phyloP scores from a whole-genome alignment of 768 basidiomycete species.

The Leucogyrophana mollusca region DNA sequence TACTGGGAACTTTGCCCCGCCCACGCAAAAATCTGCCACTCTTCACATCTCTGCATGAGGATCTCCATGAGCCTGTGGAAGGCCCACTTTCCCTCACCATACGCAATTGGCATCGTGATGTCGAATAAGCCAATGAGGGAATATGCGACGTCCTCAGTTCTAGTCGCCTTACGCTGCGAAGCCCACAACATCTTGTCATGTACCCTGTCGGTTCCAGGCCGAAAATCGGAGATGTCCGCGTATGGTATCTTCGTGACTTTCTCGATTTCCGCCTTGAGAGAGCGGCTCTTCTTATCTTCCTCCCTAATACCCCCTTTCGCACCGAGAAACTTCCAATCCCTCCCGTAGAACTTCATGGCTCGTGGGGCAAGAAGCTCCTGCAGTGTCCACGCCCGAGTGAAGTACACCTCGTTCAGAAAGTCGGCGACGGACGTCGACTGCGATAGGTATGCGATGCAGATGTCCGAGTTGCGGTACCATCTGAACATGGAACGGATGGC shows the following conservation, averaged over 20 bases:
- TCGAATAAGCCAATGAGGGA: conserved; percentile 26
- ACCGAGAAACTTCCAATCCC: conserved; percentile 19
- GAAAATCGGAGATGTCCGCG: conserved; percentile 16
- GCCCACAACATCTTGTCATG: conserved; percentile 32
- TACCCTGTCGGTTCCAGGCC: conserved; percentile 10
- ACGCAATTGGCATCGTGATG: conserved; percentile 19
- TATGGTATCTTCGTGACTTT: conserved; percentile 20
- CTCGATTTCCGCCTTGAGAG: conserved; percentile 12
- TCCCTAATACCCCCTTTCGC: conserved; percentile 13
- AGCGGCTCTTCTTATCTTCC: not conserved
- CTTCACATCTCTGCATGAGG: conserved; percentile 7
- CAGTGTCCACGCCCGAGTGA: conserved; percentile 13
- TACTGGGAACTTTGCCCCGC: conserved; percentile 14
- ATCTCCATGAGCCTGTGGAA: conserved; percentile 24
- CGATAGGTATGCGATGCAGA: conserved; percentile 27
- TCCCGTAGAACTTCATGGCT: conserved; percentile 23
- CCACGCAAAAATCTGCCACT: conserved; percentile 27
- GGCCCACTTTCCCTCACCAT: conserved; percentile 29
- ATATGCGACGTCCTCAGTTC: conserved; percentile 27
- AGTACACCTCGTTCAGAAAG: conserved; percentile 22
- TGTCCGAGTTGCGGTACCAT: conserved; percentile 29
- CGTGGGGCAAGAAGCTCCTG: conserved; percentile 27
- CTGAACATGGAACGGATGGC: conserved; percentile 30
- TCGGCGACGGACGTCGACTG: conserved; percentile 11
- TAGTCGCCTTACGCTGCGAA: conserved; percentile 23